phyloP scores from a whole-genome alignment of 108 stramenopile species.

The Nitzschia inconspicua region DNA sequence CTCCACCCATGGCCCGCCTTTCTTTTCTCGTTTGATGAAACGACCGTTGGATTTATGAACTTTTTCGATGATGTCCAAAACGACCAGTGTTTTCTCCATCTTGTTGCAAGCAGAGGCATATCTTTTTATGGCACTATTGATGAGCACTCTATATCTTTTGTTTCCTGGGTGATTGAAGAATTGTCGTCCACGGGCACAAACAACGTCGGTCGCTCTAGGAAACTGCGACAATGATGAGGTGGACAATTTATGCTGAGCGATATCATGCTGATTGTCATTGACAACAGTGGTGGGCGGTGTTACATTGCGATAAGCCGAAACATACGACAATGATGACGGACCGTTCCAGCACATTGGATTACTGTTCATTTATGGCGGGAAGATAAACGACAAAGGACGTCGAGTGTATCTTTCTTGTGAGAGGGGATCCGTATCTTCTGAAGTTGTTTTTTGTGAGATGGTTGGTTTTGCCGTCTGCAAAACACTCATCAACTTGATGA shows the following conservation, averaged over 20 bases:
- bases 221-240: neutral
- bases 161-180: conserved; percentile 30
- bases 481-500: too few relatives aligned
- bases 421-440: too few relatives aligned
- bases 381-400: too few relatives aligned
- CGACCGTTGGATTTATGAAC: conserved; percentile 11
- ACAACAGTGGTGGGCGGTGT: too few relatives aligned
- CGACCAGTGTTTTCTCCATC: conserved; percentile 23
- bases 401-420: too few relatives aligned
- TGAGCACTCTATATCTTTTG: conserved; percentile 8
- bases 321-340: too few relatives aligned
- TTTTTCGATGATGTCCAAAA: conserved; percentile 21
- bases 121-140: conserved; percentile 5
- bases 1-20: conserved; percentile 26
- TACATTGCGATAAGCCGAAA: too few relatives aligned
- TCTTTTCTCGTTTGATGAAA: conserved; percentile 24
- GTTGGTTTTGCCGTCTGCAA: too few relatives aligned
- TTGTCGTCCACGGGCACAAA: conserved; percentile 28
- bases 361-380: too few relatives aligned
- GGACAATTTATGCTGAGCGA: neutral
- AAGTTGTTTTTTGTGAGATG: too few relatives aligned
- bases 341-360: too few relatives aligned
- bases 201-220: conserved; percentile 15
- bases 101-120: conserved; percentile 15
- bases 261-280: neutral